Evolutionary conservation across 1,139 yeast species (phyloP).

Genomic region (Pichia sp.): DNA sequence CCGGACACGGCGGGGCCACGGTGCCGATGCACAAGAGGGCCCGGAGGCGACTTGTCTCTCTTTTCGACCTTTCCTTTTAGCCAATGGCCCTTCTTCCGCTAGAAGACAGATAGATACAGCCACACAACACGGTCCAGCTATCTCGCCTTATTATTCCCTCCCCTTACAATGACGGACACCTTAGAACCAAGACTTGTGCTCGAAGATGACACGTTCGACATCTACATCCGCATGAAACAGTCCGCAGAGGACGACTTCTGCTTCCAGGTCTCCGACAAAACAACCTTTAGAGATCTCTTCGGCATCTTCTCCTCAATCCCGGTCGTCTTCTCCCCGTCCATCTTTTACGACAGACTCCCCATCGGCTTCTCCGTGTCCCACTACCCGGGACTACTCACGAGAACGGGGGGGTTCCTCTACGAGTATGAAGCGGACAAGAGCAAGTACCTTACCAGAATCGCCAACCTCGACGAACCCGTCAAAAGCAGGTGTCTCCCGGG

Average conservation of each 20-base stretch:
- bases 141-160: not conserved
- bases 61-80: too few species aligned
- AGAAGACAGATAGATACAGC: too few species aligned
- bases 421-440: constrained; percentile 50
- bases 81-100: too few species aligned
- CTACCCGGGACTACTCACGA: constrained; percentile 81
- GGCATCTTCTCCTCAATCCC: constrained; percentile 65
- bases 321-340: constrained; percentile 71
- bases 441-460: constrained; percentile 42
- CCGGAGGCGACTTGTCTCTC: too few species aligned
- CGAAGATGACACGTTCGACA: constrained; percentile 31
- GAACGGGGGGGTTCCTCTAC: constrained; percentile 75
- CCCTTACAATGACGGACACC: not conserved
- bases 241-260: constrained; percentile 88
- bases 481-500: constrained; percentile 79
- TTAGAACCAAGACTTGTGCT: not conserved
- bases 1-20: not conserved
- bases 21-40: too few species aligned
- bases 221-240: constrained; percentile 79
- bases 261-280: constrained; percentile 60
- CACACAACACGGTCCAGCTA: too few species aligned
- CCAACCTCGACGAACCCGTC: constrained; percentile 41
- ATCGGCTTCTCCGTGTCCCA: constrained; percentile 61
- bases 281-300: constrained; percentile 54
- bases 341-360: constrained; percentile 66